Percentiles rank a stretch among this genome's conserved stretches.
phyloP scores from a whole-genome alignment of 129 eudicot genomes.

The Sambucus nigra region DNA sequence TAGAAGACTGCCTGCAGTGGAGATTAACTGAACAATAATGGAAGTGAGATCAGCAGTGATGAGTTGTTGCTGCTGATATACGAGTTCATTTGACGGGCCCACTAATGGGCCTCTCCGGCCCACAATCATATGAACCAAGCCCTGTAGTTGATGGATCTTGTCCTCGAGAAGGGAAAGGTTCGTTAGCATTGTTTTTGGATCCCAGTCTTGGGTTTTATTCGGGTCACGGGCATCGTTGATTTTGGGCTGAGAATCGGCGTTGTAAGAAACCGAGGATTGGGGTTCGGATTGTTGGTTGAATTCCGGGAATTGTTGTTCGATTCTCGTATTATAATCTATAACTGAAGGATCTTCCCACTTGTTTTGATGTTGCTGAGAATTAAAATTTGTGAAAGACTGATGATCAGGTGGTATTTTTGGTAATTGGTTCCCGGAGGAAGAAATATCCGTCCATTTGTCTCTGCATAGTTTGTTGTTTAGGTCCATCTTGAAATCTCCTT shows the following conservation, averaged over 20 bases:
- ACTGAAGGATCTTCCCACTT: conserved; percentile 39
- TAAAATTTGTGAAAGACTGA: conserved; percentile 23
- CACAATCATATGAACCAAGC: conserved; percentile 48
- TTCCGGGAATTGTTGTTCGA: conserved; percentile 25
- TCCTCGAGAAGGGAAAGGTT: conserved; percentile 76
- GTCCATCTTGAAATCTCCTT: conserved; percentile 30
- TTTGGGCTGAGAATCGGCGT: conserved; percentile 19
- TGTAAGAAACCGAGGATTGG: conserved; percentile 15
- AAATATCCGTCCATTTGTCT: conserved; percentile 31
- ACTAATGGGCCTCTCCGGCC: conserved; percentile 30
- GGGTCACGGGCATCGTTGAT: conserved; percentile 24
- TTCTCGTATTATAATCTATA: conserved; percentile 32
- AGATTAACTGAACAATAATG: conserved; percentile 74
- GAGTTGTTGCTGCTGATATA: conserved; percentile 77
- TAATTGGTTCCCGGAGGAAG: conserved; percentile 20
- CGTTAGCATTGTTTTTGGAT: conserved; percentile 62
- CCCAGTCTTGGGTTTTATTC: conserved; percentile 49
- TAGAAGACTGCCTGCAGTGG: conserved; percentile 95
- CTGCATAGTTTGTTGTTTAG: conserved; percentile 34
- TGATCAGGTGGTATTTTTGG: conserved; percentile 21
- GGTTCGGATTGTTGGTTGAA: conserved; percentile 21
- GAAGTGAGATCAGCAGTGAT: conserved; percentile 90
- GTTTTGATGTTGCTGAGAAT: conserved; percentile 23
- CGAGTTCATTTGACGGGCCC: conserved; percentile 33
- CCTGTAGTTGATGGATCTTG: conserved; percentile 83